These are phyloP conservation scores for Prunus dulcis DNA, from an alignment of 306 rosid species.

Conservation along the genomic window DNA sequence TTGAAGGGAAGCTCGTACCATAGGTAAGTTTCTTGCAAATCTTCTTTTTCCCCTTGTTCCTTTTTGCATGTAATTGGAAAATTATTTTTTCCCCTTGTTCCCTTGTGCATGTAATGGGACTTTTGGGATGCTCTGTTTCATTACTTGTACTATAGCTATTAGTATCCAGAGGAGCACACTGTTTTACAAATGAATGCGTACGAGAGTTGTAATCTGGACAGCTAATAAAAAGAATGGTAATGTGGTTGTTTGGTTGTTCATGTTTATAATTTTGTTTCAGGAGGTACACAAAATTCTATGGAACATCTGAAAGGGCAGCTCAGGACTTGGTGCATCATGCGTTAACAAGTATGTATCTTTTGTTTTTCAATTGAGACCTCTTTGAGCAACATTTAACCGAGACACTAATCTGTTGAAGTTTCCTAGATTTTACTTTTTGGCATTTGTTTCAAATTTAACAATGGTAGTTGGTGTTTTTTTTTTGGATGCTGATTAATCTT, in stretches of 20 bases:
- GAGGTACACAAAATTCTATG: conserved; percentile 95
- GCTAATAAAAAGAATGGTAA: neutral
- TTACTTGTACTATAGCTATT: neutral
- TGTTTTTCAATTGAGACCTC: conserved; percentile 19
- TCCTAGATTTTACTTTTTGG: neutral
- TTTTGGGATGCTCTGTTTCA: neutral
- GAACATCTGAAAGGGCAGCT: conserved; percentile 89
- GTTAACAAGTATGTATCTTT: conserved; percentile 62
- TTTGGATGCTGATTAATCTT: conserved; percentile 23
- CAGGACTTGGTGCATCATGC: conserved; percentile 85
- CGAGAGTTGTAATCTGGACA: neutral
- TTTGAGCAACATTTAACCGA: neutral
- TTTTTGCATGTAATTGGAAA: neutral
- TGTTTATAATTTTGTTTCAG: conserved; percentile 47
- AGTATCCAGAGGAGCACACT: neutral
- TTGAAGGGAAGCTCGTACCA: conserved; percentile 76
- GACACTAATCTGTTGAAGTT: neutral
- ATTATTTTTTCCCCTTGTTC: too few relatives aligned
- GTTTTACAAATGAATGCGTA: neutral
- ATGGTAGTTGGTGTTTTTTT: neutral
- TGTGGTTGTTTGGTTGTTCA: neutral
- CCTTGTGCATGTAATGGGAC: neutral
- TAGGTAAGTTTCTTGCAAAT: conserved; percentile 44
- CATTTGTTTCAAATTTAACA: conserved; percentile 3
- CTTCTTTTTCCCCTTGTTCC: conserved; percentile 17